phyloP scores from a whole-genome alignment of 345 rosid genomes.

The Hypericum perforatum region DNA sequence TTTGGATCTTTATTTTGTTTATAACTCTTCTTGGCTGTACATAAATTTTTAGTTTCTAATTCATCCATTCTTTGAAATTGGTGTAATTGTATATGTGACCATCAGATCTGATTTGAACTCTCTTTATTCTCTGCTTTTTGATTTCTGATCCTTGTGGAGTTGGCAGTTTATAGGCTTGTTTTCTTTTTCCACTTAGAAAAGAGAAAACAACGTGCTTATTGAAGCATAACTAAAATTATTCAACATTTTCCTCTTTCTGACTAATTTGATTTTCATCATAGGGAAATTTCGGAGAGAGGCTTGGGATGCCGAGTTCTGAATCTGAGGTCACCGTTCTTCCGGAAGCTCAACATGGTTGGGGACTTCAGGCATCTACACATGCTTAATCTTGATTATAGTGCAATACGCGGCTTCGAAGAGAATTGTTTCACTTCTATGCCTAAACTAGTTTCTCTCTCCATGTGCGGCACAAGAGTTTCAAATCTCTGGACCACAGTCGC shows the following conservation, averaged over 20 bases:
- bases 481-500: slow-evolving; percentile 82
- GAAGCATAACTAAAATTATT: neutral
- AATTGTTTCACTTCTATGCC: slow-evolving; percentile 83
- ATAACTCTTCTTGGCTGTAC: too few relatives aligned
- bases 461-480: slow-evolving; percentile 71
- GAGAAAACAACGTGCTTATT: neutral
- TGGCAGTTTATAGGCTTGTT: too few relatives aligned
- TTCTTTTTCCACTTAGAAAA: too few relatives aligned
- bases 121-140: too few relatives aligned
- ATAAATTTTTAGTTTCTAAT: too few relatives aligned
- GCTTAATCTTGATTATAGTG: slow-evolving; percentile 65
- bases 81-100: too few relatives aligned
- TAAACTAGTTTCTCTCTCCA: slow-evolving; percentile 55
- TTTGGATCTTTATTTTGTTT: too few relatives aligned
- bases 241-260: neutral
- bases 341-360: slow-evolving; percentile 79
- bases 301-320: slow-evolving; percentile 59
- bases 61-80: too few relatives aligned
- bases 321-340: slow-evolving; percentile 50
- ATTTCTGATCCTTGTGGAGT: too few relatives aligned
- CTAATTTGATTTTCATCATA: slow-evolving; percentile 21
- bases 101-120: too few relatives aligned
- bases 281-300: slow-evolving; percentile 67
- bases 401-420: slow-evolving; percentile 58
- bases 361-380: slow-evolving; percentile 50